Evolutionary conservation across 2,329 filamentous ascomycete species (phyloP), one percentile per base, ranked within the genome.

Genomic region (Trichophyton mentagrophytes): DNA sequence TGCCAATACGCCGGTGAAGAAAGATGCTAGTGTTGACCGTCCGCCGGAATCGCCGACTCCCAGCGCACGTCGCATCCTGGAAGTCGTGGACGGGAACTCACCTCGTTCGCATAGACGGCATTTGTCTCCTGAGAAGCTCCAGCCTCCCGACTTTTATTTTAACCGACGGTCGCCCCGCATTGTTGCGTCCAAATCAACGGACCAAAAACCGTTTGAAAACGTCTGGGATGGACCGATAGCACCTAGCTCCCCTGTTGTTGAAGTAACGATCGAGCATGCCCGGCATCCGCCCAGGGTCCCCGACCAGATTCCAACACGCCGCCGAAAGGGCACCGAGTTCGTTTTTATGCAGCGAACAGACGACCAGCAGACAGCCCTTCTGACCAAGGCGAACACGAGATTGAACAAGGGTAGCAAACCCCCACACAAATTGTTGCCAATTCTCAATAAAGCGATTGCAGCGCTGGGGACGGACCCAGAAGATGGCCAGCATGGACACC

Each of bases 261-360:
- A 58, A 36, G 20, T 42, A 15, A n/a, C 11, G 9, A 3, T n/a
- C 9, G 56, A 58, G 30, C 36, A 40, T 42, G 63, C 66, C 57
- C 65, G 67, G 51, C 61, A 66, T 5, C 64, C 66, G 27, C 67
- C 69, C 15, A 63, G 65, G 13, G 64, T 72, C 44, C 74, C 72
- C 59, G 74, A 71, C 56, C 70, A 70, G 5, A 73, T 77, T 57
- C 69, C 75, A 3, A 70, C 77, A 20, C 75, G 76, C 57, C 73
- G 76, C 11, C 69, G 75, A 2, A 76, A 73, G 57, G 76, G 76
- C 3, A 76, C 70, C 4, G 76, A 78, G 58, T 77, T 78, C 58
- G 67, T 78, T 30, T 77, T 77, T 60, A 67, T 72, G 27, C 70
- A 76, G 56, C 69, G 70, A 9, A 73, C 74, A 1, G 74, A 77